Conservation (phyloP, 140 eudicot species). For the Senecio squalidus region DNA sequence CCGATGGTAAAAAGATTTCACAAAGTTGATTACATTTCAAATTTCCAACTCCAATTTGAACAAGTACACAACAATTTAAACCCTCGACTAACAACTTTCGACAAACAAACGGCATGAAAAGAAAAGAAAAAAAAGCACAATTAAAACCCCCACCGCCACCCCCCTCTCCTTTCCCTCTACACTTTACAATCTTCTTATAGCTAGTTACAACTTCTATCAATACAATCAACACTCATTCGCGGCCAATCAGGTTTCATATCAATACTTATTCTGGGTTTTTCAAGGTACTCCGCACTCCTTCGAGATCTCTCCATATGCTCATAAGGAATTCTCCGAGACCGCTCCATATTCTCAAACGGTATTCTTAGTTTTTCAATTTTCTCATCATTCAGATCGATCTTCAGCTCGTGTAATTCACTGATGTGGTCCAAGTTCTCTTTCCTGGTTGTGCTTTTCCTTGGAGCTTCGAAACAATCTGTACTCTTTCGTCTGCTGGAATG, state of each 20-base stretch:
- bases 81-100: constrained; percentile 16
- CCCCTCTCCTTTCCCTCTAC: constrained; percentile 25
- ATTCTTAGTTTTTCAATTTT: constrained; percentile 30
- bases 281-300: constrained; percentile 77
- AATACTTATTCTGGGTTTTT: constrained; percentile 56
- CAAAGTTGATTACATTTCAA: constrained; percentile 14
- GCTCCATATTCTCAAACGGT: constrained; percentile 76
- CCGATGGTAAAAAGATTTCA: constrained; percentile 6
- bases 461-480: constrained; percentile 75
- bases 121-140: constrained; percentile 22
- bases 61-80: constrained; percentile 17
- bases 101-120: constrained; percentile 19
- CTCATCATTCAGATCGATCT: constrained; percentile 33
- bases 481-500: constrained; percentile 63
- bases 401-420: constrained; percentile 32
- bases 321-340: constrained; percentile 74
- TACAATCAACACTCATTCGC: constrained; percentile 89
- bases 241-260: constrained; percentile 70
- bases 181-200: constrained; percentile 24
- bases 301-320: constrained; percentile 90
- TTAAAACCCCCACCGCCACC: constrained; percentile 25
- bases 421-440: constrained; percentile 33
- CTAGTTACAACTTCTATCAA: constrained; percentile 57
- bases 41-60: constrained; percentile 19
- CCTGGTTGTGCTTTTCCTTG: constrained; percentile 56